Conservation (phyloP, 345 rosid genomes). For the Anacardium occidentale region DNA sequence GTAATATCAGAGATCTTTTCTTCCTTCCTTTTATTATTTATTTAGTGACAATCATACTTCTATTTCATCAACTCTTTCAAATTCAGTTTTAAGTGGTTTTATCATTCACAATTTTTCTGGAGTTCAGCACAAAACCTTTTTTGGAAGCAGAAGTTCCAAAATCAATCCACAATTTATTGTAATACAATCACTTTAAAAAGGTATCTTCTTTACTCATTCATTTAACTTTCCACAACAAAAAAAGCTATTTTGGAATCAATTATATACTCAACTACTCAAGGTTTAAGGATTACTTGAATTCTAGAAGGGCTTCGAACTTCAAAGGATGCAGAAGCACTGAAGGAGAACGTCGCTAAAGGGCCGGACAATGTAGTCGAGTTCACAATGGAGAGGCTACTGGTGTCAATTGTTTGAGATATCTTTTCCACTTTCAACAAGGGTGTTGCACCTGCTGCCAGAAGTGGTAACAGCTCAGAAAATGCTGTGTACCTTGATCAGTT, state of each 20-base stretch:
- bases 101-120: neutral
- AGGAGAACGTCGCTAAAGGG: constrained; percentile 81
- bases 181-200: neutral
- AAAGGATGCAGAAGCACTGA: constrained; percentile 79
- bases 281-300: constrained; percentile 59
- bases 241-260: neutral
- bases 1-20: neutral
- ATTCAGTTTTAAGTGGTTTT: neutral
- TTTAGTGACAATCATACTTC: neutral
- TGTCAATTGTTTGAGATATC: constrained; percentile 63
- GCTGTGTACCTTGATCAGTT: constrained; percentile 74
- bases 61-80: constrained; percentile 2
- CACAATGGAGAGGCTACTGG: constrained; percentile 50
- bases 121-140: neutral
- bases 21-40: neutral
- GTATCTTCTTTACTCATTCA: neutral
- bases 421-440: constrained; percentile 75
- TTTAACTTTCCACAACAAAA: neutral
- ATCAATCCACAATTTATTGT: neutral
- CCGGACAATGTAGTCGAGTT: constrained; percentile 66
- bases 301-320: constrained; percentile 81
- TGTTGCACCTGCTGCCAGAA: constrained; percentile 66
- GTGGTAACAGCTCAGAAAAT: constrained; percentile 87
- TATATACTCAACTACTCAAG: neutral
- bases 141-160: neutral